phyloP scores from a whole-genome alignment of 345 rosid species.

The Eucalyptus cladocalyx region DNA sequence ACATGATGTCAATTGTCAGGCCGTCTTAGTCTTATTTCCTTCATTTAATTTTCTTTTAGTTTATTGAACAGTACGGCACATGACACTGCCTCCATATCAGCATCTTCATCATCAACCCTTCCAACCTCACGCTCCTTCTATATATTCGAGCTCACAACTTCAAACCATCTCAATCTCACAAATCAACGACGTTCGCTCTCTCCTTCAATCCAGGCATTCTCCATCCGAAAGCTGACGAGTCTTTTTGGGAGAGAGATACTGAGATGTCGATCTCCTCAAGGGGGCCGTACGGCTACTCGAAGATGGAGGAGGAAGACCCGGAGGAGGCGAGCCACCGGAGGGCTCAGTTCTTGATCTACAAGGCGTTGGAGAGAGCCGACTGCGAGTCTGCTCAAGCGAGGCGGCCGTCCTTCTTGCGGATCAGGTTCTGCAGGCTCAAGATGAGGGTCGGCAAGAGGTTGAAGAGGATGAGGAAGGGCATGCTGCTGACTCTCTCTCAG shows the following conservation, averaged over 20 bases:
- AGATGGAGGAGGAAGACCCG: slow-evolving; percentile 58
- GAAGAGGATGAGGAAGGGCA: slow-evolving; percentile 44
- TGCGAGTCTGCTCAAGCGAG: slow-evolving; percentile 4
- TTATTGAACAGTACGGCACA: neutral
- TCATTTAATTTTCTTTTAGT: neutral
- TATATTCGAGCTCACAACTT: neutral
- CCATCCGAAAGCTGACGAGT: neutral
- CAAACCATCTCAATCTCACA: neutral
- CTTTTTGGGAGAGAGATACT: neutral
- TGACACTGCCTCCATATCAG: neutral
- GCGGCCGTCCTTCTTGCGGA: slow-evolving; percentile 16
- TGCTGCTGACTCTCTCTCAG: slow-evolving; percentile 3
- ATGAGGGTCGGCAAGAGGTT: slow-evolving; percentile 54
- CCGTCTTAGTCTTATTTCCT: neutral
- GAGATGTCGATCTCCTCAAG: slow-evolving; percentile 21
- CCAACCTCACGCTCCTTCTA: neutral
- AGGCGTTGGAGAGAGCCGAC: slow-evolving; percentile 30
- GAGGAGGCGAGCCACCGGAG: slow-evolving; percentile 40
- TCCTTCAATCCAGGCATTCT: neutral
- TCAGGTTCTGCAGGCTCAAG: slow-evolving; percentile 40
- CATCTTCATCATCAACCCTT: neutral
- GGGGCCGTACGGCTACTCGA: slow-evolving; percentile 31
- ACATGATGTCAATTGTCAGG: neutral
- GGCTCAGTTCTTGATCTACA: slow-evolving; percentile 88
- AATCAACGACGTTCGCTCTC: neutral